Percentiles rank a stretch among this genome's conserved stretches.
Conservation (phyloP, 768 basidiomycete genomes). For the Lepiota venenata region DNA sequence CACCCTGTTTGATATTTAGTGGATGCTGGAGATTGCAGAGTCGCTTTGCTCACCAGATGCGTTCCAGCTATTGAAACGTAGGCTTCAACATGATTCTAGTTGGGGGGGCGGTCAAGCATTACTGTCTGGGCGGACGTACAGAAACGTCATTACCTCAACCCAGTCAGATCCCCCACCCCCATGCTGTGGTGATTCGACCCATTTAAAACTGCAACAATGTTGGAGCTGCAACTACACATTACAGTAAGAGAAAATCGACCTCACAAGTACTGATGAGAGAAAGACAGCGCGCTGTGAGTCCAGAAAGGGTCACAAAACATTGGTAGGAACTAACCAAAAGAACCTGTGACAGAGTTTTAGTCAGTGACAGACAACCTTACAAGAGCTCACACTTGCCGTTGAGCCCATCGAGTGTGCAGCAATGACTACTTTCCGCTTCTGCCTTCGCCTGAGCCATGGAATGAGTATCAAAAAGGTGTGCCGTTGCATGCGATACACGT, state of each 20-base stretch:
- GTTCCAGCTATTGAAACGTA: slow-evolving; percentile 86
- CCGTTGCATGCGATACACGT: slow-evolving; percentile 16
- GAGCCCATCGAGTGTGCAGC: slow-evolving; percentile 87
- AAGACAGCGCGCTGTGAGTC: slow-evolving; percentile 7
- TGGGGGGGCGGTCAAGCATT: slow-evolving; percentile 2
- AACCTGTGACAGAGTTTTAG: slow-evolving; percentile 27
- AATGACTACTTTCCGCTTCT: slow-evolving; percentile 77
- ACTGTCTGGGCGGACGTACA: background rate
- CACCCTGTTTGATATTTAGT: slow-evolving; percentile 48
- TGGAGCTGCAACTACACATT: background rate
- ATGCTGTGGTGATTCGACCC: slow-evolving; percentile 87
- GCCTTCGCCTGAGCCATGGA: slow-evolving; percentile 46
- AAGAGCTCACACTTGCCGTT: slow-evolving; percentile 44
- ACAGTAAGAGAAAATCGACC: slow-evolving; percentile 22
- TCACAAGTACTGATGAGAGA: slow-evolving; percentile 79
- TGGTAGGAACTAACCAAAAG: slow-evolving; percentile 40
- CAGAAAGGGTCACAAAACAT: background rate
- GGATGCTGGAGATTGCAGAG: background rate
- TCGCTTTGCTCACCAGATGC: slow-evolving; percentile 55
- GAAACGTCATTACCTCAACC: slow-evolving; percentile 68
- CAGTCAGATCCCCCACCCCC: slow-evolving; percentile 83
- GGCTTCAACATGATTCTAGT: slow-evolving; percentile 78
- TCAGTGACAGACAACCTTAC: background rate
- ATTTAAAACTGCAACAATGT: slow-evolving; percentile 67
- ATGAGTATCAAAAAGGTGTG: background rate